Evolutionary conservation across 768 basidiomycete genomes (phyloP), one percentile per base, ranked within the genome.

Genomic region (Amanita molliuscula): DNA sequence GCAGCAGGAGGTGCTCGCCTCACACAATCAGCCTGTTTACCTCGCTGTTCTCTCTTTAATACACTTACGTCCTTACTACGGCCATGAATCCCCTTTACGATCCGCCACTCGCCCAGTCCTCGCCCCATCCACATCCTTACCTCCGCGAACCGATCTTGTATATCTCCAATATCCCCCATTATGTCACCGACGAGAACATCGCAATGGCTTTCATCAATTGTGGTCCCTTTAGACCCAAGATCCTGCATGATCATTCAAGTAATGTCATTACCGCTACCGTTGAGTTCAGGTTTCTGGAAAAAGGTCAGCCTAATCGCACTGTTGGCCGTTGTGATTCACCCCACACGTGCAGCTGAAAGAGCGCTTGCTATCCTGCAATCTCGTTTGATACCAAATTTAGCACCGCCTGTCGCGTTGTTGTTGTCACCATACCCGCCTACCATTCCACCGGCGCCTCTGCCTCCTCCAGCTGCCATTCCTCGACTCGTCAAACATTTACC

Each of bases 401-500:
- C 71, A 16, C 81, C 84, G 1, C 69, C 79, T 2, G 78, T 81
- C 1, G 66, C 70, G 47, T 71, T 92, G 42, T 73, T 81, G 18
- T 73, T 93, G 38, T 91, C 90, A 2, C 88, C 90, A 2, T 92
- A 87, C 62, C 87, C 88, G 1, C 84, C 85, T 3, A 87, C 88
- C 2, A 79, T 69, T 38, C 84, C 85, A 3, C 83, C 88, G 4
- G 82, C 83, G 2, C 74, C 81, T 0, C 71, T 89, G 15, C 86
- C 89, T 0, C 79, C 84, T 2, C 85, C 88, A 0, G 79, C 75
- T 23, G 89, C 91, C 8, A 68, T 76, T 16, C 87, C 90, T 2
- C 81, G 90, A 31, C 72, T 93, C 34, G 78, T 95, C 55, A 93
- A 92, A 64, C 85, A 91, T 54, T 79, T 95, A 15, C 88, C 90